Conservation (phyloP, 306 rosid species). For the Rosa lucieae region DNA sequence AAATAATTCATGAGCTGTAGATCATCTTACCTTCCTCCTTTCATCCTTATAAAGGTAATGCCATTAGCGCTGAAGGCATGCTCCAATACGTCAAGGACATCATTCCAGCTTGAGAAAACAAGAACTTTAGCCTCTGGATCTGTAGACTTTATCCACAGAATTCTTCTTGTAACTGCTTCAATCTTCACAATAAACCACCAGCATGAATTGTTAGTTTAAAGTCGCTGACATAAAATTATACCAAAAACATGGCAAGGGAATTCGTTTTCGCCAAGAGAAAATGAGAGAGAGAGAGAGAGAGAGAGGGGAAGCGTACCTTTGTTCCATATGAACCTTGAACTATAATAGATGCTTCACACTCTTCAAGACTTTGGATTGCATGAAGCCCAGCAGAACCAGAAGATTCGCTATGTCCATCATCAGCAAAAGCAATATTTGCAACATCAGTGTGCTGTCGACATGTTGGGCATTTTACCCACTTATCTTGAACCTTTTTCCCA, state of each 20-base stretch:
- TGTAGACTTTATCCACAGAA: constrained; percentile 77
- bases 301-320: constrained; percentile 67
- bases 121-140: constrained; percentile 76
- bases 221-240: background rate
- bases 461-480: constrained; percentile 95
- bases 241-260: background rate
- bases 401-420: constrained; percentile 58
- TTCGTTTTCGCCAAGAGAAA: too few species aligned
- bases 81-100: constrained; percentile 91
- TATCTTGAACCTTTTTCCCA: constrained; percentile 48
- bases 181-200: constrained; percentile 51
- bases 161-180: constrained; percentile 90
- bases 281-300: too few species aligned
- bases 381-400: constrained; percentile 42
- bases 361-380: constrained; percentile 43
- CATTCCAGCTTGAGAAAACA: constrained; percentile 96
- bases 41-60: constrained; percentile 72
- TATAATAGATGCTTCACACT: constrained; percentile 53
- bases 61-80: constrained; percentile 74
- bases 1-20: background rate
- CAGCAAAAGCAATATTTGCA: constrained; percentile 86
- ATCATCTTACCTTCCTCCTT: constrained; percentile 86
- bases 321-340: constrained; percentile 95
- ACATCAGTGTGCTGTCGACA: constrained; percentile 89
- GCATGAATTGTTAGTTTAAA: background rate